A percentile compares a stretch with the other conserved stretches of the same genome.
phyloP scores from a whole-genome alignment of 2,329 filamentous ascomycete genomes.

The Aspergillus sp. region DNA sequence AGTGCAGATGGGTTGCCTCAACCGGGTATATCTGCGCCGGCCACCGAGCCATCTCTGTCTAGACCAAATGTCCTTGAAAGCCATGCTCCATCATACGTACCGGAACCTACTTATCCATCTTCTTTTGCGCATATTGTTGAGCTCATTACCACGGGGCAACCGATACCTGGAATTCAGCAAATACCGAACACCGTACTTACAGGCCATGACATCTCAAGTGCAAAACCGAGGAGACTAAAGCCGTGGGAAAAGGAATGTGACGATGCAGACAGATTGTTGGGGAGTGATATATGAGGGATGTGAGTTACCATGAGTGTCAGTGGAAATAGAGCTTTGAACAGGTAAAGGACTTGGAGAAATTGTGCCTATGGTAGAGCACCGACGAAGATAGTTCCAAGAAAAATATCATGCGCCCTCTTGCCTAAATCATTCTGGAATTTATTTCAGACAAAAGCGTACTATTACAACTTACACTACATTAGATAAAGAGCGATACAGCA shows the following conservation, averaged over 20 bases:
- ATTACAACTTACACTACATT: too few species aligned
- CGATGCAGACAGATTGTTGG: not conserved
- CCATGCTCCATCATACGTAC: constrained; percentile 38
- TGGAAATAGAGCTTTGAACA: too few species aligned
- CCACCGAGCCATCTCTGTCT: constrained; percentile 4
- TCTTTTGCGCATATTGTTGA: constrained; percentile 83
- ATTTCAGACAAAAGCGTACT: too few species aligned
- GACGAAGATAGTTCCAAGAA: too few species aligned
- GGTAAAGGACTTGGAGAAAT: too few species aligned
- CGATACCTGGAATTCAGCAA: constrained; percentile 80
- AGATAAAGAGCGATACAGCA: too few species aligned
- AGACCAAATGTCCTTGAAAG: constrained; percentile 2
- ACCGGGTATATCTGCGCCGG: constrained; percentile 3
- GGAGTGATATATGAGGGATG: too few species aligned
- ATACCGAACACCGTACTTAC: constrained; percentile 76
- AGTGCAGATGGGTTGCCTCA: constrained; percentile 4
- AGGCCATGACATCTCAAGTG: constrained; percentile 58
- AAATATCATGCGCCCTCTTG: too few species aligned
- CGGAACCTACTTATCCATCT: constrained; percentile 66
- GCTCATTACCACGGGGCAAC: constrained; percentile 74
- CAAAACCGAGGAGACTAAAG: constrained; percentile 54
- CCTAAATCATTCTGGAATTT: too few species aligned
- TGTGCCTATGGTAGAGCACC: too few species aligned
- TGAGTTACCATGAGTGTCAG: too few species aligned
- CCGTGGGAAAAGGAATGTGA: constrained; percentile 70